Evolutionary conservation across 768 basidiomycete species (phyloP).

Genomic region (Leccinum variicolor): DNA sequence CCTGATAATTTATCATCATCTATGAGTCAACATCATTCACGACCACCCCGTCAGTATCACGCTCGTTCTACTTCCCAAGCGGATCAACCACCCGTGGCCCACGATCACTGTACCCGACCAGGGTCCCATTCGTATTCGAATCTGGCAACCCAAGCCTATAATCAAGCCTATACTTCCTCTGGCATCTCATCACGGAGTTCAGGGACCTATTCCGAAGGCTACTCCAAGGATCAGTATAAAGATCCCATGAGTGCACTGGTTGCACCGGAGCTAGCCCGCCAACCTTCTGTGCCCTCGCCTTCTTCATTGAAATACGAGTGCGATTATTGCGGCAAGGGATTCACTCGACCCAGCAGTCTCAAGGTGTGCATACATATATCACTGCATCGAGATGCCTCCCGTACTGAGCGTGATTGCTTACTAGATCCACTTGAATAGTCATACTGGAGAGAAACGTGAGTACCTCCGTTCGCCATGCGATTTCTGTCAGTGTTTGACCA

Average conservation of each 20-base stretch:
- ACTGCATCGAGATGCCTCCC: neutral
- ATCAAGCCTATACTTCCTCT: conserved; percentile 11
- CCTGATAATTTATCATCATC: conserved; percentile 25
- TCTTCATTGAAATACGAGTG: conserved; percentile 67
- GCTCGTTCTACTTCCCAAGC: conserved; percentile 28
- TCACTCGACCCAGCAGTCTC: conserved; percentile 79
- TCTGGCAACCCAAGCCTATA: conserved; percentile 20
- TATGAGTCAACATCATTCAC: conserved; percentile 21
- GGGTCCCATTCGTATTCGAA: conserved; percentile 26
- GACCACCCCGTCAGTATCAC: conserved; percentile 18
- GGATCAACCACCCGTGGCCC: conserved; percentile 24
- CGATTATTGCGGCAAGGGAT: conserved; percentile 74
- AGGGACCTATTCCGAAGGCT: conserved; percentile 18
- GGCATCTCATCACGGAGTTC: conserved; percentile 18
- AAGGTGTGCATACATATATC: conserved; percentile 44
- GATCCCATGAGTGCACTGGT: conserved; percentile 9
- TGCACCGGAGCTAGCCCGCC: conserved; percentile 13
- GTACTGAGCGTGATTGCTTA: conserved; percentile 27
- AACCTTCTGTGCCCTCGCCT: conserved; percentile 22
- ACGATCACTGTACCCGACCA: conserved; percentile 26
- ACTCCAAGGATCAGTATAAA: conserved; percentile 8
- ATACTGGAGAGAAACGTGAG: conserved; percentile 84
- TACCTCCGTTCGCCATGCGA: conserved; percentile 5
- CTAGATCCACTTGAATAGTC: conserved; percentile 81
- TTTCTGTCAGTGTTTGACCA: conserved; percentile 14